Base-by-base conservation (phyloP, 129 eudicot genomes). In the Flaveria robusta region DNA sequence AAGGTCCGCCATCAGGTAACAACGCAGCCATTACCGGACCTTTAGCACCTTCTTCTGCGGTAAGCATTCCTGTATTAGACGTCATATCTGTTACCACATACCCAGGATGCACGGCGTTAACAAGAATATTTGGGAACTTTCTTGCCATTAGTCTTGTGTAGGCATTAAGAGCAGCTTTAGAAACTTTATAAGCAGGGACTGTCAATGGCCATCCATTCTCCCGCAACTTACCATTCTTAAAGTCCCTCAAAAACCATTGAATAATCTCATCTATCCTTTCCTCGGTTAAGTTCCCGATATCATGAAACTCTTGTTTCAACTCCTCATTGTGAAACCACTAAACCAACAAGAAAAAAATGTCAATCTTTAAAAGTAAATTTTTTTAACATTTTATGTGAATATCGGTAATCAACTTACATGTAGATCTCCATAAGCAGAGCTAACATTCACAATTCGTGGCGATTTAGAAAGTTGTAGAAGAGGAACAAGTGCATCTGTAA, bases 21-120 rank as follows among this genome's bases (percentile, higher is more conserved):
- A 83, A 39, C 22, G 87, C 87, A n/a, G 71, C 46, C 68, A 43
- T 83, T 13, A 63, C 42, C 1, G 68, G 43, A 15, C 18, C 22
- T 63, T 63, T 63, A 14, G 22, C 68, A 15, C 82, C 89, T 75
- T 86, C 78, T 73, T 85, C 81, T 11, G 43, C 75, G 5, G 81
- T 66, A 12, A 81, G 46, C 26, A 15, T 1, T 7, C 89, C 86
- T 6, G 59, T 70, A 50, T 82, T 59, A 52, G n/a, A 54, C 16
- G 76, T 67, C 3, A 83, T 29, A 42, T 80, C 87, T 0, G 87
- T 86, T 41, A 74, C 83, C 85, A 63, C 68, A 14, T 63, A 63
- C 22, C 68, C 68, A 1, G 68, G 68, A 16, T 63, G 68, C 42
- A 63, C 27, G 47, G 80, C 69, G 20, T 80, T 80, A n/a, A 80